Evolutionary conservation across 2,329 filamentous ascomycete species (phyloP).

Genomic region (Beauveria asiatica): DNA sequence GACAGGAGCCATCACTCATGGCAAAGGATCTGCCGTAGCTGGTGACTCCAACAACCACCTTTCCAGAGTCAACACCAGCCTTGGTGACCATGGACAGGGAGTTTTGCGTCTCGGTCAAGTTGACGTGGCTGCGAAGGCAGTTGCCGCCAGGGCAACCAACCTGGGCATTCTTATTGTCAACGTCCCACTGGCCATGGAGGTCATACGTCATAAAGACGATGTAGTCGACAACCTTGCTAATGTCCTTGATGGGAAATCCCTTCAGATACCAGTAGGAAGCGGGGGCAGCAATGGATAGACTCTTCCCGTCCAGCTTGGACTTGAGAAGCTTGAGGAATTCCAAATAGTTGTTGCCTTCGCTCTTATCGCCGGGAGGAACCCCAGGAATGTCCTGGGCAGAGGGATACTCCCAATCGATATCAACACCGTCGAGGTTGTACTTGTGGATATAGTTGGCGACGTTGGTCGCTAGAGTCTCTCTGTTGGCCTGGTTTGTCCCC

Average conservation of each 20-base stretch:
- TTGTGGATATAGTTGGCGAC: slow-evolving; percentile 14
- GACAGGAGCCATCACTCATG: neutral
- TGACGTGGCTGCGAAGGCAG: slow-evolving; percentile 28
- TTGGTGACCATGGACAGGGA: neutral
- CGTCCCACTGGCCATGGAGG: slow-evolving; percentile 18
- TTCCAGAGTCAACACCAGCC: neutral
- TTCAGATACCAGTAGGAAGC: slow-evolving; percentile 23
- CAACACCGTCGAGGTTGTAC: slow-evolving; percentile 5
- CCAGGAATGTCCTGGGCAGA: neutral
- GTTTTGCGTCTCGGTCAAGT: slow-evolving; percentile 26
- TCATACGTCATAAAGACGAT: slow-evolving; percentile 22
- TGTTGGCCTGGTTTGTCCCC: slow-evolving; percentile 23
- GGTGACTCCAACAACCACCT: neutral
- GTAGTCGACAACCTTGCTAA: slow-evolving; percentile 17
- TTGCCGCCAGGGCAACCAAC: slow-evolving; percentile 22
- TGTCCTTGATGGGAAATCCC: slow-evolving; percentile 17
- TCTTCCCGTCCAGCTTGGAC: neutral
- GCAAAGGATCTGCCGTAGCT: neutral
- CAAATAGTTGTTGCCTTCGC: slow-evolving; percentile 10
- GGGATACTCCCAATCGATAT: slow-evolving; percentile 11
- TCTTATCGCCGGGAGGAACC: too few species aligned
- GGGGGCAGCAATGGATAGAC: slow-evolving; percentile 18
- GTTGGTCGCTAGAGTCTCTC: slow-evolving; percentile 22
- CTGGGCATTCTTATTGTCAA: slow-evolving; percentile 14
- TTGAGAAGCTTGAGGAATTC: neutral